Evolutionary conservation across 148 eudicot species (phyloP).

Genomic region (Diospyros lotus): DNA sequence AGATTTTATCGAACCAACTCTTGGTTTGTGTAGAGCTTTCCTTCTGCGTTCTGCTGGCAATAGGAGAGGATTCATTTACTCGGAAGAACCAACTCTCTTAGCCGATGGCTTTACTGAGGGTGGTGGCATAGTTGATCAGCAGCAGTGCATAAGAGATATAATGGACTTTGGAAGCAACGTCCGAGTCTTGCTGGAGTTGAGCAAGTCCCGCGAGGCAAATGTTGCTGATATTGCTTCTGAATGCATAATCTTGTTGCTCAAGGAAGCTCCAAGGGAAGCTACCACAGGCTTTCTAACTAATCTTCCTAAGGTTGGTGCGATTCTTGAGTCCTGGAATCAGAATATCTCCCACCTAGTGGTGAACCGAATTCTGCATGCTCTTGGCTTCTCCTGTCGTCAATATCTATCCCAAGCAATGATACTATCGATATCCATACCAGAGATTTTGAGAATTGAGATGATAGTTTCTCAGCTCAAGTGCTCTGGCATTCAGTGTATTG

Average conservation of each 20-base stretch:
- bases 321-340: conserved; percentile 45
- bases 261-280: conserved; percentile 77
- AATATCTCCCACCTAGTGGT: conserved; percentile 35
- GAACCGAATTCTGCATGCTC: conserved; percentile 65
- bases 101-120: conserved; percentile 37
- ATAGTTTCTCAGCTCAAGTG: conserved; percentile 45
- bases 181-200: conserved; percentile 63
- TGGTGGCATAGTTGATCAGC: conserved; percentile 36
- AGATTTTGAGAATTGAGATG: conserved; percentile 48
- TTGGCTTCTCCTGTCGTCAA: conserved; percentile 70
- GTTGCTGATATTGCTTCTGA: conserved; percentile 75
- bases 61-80: conserved; percentile 32
- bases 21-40: conserved; percentile 70
- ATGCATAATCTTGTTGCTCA: conserved; percentile 64
- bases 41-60: conserved; percentile 55
- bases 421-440: conserved; percentile 49
- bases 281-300: conserved; percentile 69
- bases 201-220: conserved; percentile 35
- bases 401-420: conserved; percentile 79
- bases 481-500: conserved; percentile 35
- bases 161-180: conserved; percentile 68
- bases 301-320: conserved; percentile 51
- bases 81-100: conserved; percentile 57
- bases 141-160: conserved; percentile 65
- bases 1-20: conserved; percentile 84